A percentile compares a stretch with the other conserved stretches of the same genome.
Conservation (phyloP, 306 rosid genomes). For the Glycyrrhiza uralensis region DNA sequence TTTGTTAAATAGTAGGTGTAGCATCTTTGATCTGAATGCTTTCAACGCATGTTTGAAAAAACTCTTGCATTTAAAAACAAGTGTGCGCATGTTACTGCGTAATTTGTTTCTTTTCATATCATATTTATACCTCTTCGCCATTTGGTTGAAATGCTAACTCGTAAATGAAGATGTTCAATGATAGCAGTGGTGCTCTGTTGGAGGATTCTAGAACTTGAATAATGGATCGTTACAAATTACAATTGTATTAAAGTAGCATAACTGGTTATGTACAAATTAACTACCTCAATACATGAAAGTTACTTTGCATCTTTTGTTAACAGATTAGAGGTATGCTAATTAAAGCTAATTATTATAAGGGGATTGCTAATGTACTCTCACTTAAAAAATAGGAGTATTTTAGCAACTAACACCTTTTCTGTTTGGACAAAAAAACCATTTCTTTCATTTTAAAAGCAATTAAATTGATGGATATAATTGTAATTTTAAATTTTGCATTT, state of each 20-base stretch:
- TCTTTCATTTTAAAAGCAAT: too few relatives aligned
- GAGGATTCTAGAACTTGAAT: constrained; percentile 1
- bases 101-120: background rate
- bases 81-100: background rate
- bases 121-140: background rate
- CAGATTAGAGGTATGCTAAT: too few relatives aligned
- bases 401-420: too few relatives aligned
- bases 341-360: too few relatives aligned
- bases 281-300: too few relatives aligned
- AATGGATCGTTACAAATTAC: background rate
- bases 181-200: background rate
- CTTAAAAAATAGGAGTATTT: too few relatives aligned
- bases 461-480: too few relatives aligned
- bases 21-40: constrained; percentile 18
- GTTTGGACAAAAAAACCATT: too few relatives aligned
- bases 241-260: background rate
- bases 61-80: background rate
- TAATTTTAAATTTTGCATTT: too few relatives aligned
- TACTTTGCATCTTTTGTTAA: too few relatives aligned
- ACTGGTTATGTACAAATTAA: background rate
- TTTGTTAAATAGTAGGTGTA: constrained; percentile 13
- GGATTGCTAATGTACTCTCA: too few relatives aligned
- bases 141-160: background rate
- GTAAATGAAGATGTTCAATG: background rate
- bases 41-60: constrained; percentile 2